Base-by-base conservation (phyloP, 208 protist species). In the Spongospora subterranea region DNA sequence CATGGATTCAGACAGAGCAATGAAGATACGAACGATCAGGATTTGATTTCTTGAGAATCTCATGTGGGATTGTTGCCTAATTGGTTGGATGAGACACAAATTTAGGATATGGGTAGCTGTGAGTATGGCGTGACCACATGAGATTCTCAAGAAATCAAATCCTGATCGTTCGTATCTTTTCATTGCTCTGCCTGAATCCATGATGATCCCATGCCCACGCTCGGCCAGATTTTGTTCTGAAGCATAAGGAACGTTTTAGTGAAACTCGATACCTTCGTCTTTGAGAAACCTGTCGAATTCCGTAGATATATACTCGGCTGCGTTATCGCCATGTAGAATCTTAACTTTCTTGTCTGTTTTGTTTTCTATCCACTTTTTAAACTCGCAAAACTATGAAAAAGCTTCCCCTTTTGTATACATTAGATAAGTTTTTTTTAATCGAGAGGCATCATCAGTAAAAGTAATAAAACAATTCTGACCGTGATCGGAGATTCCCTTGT, bases 101-200 rank as follows among this genome's bases (percentile, higher is more conserved):
- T 82, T 82, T 35, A 45, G n/a, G 11, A 82, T 20, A n/a, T 82
- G 71, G 6, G n/a, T 82, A 13, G 71, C 71, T 43, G 71, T 82
- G 11, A 82, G 71, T 20, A 82, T 82, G 6, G 71, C 71, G 35
- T 6, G 17, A 17, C 71, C 71, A n/a, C 71, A 35, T 40, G 71
- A 82, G 35, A 35, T 13, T 6, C 40, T 82, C 13, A 39, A n/a
- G n/a, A 20, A 82, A n/a, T n/a, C n/a, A n/a, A n/a, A n/a, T n/a
- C n/a, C n/a, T n/a, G n/a, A n/a, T 6, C 6, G 6, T 20, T 40
- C 17, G n/a, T n/a, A n/a, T n/a, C n/a, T n/a, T n/a, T n/a, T n/a
- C 71, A 82, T 82, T 6, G 71, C 71, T 45, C 71, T 35, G n/a
- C 17, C 71, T n/a, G n/a, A 20, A n/a, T 82, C 71, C 71, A 82